phyloP scores from a whole-genome alignment of 192 early-diverging fungal genomes.

The Entomortierella parvispora region DNA sequence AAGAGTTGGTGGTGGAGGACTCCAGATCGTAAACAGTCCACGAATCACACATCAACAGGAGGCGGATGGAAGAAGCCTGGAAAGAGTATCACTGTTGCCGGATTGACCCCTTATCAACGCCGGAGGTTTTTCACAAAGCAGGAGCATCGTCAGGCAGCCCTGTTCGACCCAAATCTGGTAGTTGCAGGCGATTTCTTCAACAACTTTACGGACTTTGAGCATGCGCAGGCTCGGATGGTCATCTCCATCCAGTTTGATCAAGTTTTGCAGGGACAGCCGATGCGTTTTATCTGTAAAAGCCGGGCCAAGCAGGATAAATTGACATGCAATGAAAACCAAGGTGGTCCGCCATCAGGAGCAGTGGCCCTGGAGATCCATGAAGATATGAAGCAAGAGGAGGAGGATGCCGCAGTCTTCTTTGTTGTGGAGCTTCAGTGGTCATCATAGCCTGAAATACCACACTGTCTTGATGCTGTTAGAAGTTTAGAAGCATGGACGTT shows the following conservation, averaged over 20 bases:
- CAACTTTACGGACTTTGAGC: slow-evolving; percentile 54
- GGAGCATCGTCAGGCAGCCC: slow-evolving; percentile 10
- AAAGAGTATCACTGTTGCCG: background rate
- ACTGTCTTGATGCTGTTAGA: no score
- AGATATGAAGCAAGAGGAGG: background rate
- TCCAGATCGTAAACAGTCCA: background rate
- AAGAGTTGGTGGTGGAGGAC: no score
- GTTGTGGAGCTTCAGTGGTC: slow-evolving; percentile 19
- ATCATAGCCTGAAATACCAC: no score
- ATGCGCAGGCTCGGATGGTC: slow-evolving; percentile 36
- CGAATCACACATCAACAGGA: background rate
- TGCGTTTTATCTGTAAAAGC: slow-evolving; percentile 51
- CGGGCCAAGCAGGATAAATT: background rate
- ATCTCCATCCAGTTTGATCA: slow-evolving; percentile 38
- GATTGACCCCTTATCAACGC: slow-evolving; percentile 20
- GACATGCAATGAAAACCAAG: background rate
- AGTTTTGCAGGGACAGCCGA: slow-evolving; percentile 36
- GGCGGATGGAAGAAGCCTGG: no score
- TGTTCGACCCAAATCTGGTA: slow-evolving; percentile 32
- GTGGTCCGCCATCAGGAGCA: no score
- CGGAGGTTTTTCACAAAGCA: slow-evolving; percentile 25
- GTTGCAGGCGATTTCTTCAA: slow-evolving; percentile 54
- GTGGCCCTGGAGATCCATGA: background rate
- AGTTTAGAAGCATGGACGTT: no score
- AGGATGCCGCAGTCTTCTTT: slow-evolving; percentile 21